phyloP scores from a whole-genome alignment of 208 protist species.

The Crithidia acanthocephali region DNA sequence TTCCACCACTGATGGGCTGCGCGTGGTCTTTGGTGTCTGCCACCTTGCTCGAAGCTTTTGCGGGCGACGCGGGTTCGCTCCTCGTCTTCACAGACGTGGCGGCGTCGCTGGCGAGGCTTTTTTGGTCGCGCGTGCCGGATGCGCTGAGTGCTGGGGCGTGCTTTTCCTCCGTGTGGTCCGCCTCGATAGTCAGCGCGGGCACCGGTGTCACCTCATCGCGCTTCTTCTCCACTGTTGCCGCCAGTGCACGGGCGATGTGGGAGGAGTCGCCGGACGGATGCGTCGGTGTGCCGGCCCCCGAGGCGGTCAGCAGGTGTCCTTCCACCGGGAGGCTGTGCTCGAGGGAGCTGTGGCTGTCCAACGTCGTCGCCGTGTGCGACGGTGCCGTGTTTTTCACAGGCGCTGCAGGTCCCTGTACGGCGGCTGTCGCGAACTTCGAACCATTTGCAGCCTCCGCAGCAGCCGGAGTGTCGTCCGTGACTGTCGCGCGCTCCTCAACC shows the following conservation, averaged over 20 bases:
- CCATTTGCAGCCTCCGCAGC: background rate
- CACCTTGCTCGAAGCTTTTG: background rate
- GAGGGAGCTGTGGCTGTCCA: conserved; percentile 3
- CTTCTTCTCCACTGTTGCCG: background rate
- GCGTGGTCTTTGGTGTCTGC: background rate
- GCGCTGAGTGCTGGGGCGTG: background rate
- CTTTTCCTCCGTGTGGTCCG: background rate
- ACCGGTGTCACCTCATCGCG: background rate
- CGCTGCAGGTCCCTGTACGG: background rate
- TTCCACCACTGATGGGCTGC: background rate
- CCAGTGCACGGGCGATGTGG: background rate
- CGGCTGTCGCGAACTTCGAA: background rate
- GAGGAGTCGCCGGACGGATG: background rate
- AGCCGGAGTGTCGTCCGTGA: background rate
- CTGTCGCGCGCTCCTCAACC: background rate
- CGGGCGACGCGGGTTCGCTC: background rate
- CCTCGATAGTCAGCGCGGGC: background rate
- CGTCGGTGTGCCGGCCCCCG: background rate
- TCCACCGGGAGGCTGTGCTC: conserved; percentile 30
- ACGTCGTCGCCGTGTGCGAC: background rate
- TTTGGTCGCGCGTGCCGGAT: background rate
- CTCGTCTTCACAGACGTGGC: background rate
- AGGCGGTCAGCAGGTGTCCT: conserved; percentile 2
- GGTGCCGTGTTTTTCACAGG: background rate
- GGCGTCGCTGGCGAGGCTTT: background rate